Base-by-base conservation (phyloP, 2,329 filamentous ascomycete species). In the Aspergillus awamori region DNA sequence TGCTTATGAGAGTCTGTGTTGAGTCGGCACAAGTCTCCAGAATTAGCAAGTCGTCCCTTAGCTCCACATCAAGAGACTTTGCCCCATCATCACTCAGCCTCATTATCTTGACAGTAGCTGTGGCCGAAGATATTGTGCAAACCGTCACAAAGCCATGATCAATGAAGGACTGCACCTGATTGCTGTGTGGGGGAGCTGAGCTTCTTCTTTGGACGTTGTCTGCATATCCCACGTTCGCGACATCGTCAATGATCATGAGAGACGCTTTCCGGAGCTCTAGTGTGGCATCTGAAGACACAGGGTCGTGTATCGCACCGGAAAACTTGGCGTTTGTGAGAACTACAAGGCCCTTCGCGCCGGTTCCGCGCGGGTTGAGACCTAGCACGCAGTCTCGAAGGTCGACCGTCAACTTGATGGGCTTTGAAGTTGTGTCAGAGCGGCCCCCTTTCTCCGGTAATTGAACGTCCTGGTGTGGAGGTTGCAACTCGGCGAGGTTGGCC, bases 1-100 rank as follows among this genome's bases (percentile, higher is more conserved):
- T 84, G 2, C 86, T 84, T 56, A 97, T 89, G 13, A 99, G 83
- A 0, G 95, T 99, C 74, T 97, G 93, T 0, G 93, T 98, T 1
- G 95, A 99, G 76, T 99, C 95, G 30, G 95, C 95, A 70, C 96
- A 99, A 1, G 93, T 96, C 76, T 99, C 95, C 6, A 99, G 80
- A 36, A 99, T 89, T 57, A 99, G 82, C 1, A 99, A 83, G 65
- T 96, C 90, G 70, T 97, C 93, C 63, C 87, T 87, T 51, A 98
- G 80, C 65, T 96, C 91, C 1, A 97, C 83, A 67, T 95, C 89
- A 13, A 97, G 77, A 43, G 87, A 85, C 65, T 88, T 89, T 30
- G 87, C 83, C 0, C 83, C 85, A 38, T 87, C 84, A 1, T 80
- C 80, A 2, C 81, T 81, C 43, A 84, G 81, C 8, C 83, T 80